phyloP scores from a whole-genome alignment of 768 basidiomycete species.

The Coprinellus micaceus region DNA sequence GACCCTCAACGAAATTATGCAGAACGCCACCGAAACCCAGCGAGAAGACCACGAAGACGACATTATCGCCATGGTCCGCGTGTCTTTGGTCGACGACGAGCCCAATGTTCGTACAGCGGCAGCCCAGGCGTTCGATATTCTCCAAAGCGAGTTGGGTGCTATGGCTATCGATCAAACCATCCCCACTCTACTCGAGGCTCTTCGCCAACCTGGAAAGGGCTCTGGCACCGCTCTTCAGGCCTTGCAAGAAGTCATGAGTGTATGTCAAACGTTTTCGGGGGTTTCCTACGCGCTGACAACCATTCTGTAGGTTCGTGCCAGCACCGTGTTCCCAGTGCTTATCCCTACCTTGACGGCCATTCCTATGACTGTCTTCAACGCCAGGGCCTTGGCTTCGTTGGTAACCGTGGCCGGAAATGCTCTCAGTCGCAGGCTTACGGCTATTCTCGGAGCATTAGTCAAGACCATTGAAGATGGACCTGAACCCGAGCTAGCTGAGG shows the following conservation, averaged over 20 bases:
- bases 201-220: slow-evolving; percentile 86
- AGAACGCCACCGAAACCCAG: slow-evolving; percentile 78
- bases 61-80: slow-evolving; percentile 81
- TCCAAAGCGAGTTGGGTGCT: slow-evolving; percentile 89
- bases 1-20: slow-evolving; percentile 84
- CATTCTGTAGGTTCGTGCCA: slow-evolving; percentile 71
- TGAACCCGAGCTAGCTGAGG: slow-evolving; percentile 66
- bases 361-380: slow-evolving; percentile 95
- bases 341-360: slow-evolving; percentile 88
- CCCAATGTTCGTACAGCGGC: slow-evolving; percentile 84
- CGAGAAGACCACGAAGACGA: slow-evolving; percentile 86
- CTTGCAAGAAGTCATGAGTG: slow-evolving; percentile 89
- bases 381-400: slow-evolving; percentile 82
- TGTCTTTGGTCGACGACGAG: slow-evolving; percentile 85
- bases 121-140: slow-evolving; percentile 80
- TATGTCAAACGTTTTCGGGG: slow-evolving; percentile 37
- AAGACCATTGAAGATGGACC: slow-evolving; percentile 66
- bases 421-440: slow-evolving; percentile 75
- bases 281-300: slow-evolving; percentile 4
- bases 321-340: slow-evolving; percentile 94
- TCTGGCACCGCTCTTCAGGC: slow-evolving; percentile 97
- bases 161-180: slow-evolving; percentile 96
- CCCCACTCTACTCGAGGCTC: slow-evolving; percentile 88
- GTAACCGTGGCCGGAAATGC: slow-evolving; percentile 93
- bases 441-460: slow-evolving; percentile 76